Conservation (phyloP, 1,284 basidiomycete genomes). For the Pulchroboletus neoregius region DNA sequence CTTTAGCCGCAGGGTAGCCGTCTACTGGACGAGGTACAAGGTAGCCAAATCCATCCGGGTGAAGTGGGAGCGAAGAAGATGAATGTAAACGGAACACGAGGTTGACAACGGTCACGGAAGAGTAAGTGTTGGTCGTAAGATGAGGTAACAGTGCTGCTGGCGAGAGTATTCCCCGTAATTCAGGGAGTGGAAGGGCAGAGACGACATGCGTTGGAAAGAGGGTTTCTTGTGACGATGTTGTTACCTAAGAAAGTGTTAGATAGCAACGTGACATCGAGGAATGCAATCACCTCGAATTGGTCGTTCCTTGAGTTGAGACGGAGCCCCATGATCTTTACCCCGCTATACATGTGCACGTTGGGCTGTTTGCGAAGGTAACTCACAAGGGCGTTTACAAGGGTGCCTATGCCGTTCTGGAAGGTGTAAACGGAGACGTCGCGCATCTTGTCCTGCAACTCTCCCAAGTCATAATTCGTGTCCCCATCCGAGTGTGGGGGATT, state of each 20-base stretch:
- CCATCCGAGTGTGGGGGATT: conserved; percentile 18
- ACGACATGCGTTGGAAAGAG: conserved; percentile 54
- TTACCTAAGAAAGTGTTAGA: conserved; percentile 37
- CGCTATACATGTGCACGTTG: conserved; percentile 59
- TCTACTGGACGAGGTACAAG: conserved; percentile 75
- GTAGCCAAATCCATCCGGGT: conserved; percentile 90
- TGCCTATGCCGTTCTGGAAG: conserved; percentile 74
- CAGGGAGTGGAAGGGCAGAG: conserved; percentile 69
- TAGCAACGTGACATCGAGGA: conserved; percentile 5
- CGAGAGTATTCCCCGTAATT: conserved; percentile 53
- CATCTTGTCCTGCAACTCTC: conserved; percentile 52
- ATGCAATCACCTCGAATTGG: conserved; percentile 43
- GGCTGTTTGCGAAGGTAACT: conserved; percentile 40
- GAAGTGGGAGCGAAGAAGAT: conserved; percentile 41
- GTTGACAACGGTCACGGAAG: conserved; percentile 71
- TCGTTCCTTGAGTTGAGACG: conserved; percentile 32
- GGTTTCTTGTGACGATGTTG: conserved; percentile 37
- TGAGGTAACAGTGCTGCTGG: conserved; percentile 40
- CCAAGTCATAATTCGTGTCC: conserved; percentile 47
- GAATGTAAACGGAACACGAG: conserved; percentile 63
- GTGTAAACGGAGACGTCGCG: conserved; percentile 71
- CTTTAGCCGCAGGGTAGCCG: conserved; percentile 42
- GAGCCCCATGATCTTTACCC: conserved; percentile 41
- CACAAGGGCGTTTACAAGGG: conserved; percentile 59
- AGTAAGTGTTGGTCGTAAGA: conserved; percentile 54